These are phyloP conservation scores for Syzygium jambos DNA, from an alignment of 345 rosid genomes.

Conservation along the genomic window DNA sequence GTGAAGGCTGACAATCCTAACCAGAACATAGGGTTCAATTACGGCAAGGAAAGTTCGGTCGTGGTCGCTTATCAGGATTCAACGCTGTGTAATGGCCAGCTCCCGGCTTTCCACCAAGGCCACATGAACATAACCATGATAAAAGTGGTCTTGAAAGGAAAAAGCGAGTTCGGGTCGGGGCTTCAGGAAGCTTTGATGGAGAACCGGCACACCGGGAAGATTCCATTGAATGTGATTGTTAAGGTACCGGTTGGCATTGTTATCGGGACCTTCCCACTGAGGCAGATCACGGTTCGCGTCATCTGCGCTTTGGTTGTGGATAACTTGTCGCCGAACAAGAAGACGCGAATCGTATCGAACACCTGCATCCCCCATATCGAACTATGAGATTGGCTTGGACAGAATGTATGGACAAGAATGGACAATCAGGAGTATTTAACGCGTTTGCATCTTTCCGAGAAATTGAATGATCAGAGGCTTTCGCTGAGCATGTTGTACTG, in stretches of 20 bases:
- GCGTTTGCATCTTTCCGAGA: neutral
- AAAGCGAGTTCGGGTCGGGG: constrained; percentile 19
- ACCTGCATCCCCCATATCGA: constrained; percentile 10
- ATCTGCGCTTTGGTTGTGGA: constrained; percentile 37
- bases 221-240: constrained; percentile 33
- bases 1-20: constrained; percentile 40
- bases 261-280: constrained; percentile 11
- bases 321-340: constrained; percentile 21
- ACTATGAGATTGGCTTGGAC: constrained; percentile 1
- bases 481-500: neutral
- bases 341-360: constrained; percentile 19
- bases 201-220: constrained; percentile 17
- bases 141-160: constrained; percentile 23
- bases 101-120: constrained; percentile 37
- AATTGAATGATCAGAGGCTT: neutral
- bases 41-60: constrained; percentile 35
- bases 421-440: neutral
- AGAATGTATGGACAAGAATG: neutral
- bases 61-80: constrained; percentile 13
- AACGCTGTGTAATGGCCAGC: constrained; percentile 27
- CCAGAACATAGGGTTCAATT: constrained; percentile 12
- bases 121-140: constrained; percentile 17
- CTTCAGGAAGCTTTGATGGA: constrained; percentile 24
- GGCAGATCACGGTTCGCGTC: constrained; percentile 17
- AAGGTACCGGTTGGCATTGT: constrained; percentile 27